phyloP scores from a whole-genome alignment of 2,329 filamentous ascomycete species.

The Exophiala mesophila region DNA sequence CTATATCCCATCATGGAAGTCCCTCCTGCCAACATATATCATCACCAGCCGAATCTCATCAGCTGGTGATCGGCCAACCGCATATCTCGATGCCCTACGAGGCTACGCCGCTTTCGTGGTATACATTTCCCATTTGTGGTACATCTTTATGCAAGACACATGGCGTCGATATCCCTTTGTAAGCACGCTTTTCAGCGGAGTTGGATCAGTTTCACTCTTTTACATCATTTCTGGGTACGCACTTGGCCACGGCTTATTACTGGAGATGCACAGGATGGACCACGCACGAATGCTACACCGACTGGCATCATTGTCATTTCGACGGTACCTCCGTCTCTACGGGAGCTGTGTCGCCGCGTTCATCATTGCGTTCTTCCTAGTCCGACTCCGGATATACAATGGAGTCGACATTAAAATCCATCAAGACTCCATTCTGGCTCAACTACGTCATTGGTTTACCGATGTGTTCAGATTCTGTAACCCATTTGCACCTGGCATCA shows the following conservation, averaged over 20 bases:
- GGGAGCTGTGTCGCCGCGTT: slow-evolving; percentile 39
- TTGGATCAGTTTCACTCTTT: slow-evolving; percentile 39
- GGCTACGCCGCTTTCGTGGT: slow-evolving; percentile 42
- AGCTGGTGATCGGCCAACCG: slow-evolving; percentile 3
- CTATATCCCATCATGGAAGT: neutral
- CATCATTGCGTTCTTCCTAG: slow-evolving; percentile 36
- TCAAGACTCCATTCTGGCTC: slow-evolving; percentile 5
- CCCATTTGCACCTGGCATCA: slow-evolving; percentile 29
- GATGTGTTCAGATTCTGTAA: slow-evolving; percentile 30
- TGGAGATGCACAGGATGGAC: slow-evolving; percentile 34
- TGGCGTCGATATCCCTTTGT: slow-evolving; percentile 32
- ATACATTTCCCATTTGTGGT: slow-evolving; percentile 42
- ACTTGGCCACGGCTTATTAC: slow-evolving; percentile 39
- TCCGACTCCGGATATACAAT: slow-evolving; percentile 38
- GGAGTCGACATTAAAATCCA: neutral
- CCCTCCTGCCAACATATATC: neutral
- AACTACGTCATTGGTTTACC: slow-evolving; percentile 15
- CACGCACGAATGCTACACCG: slow-evolving; percentile 31
- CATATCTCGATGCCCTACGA: slow-evolving; percentile 37
- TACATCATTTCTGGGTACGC: slow-evolving; percentile 48
- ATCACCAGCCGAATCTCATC: neutral
- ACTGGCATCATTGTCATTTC: slow-evolving; percentile 40
- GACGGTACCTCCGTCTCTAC: slow-evolving; percentile 40
- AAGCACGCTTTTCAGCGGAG: slow-evolving; percentile 29
- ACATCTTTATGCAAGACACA: slow-evolving; percentile 13